A percentile compares a stretch with the other conserved stretches of the same genome.
Conservation (phyloP, 176 grass and related monocot species). For the Paspalum vaginatum region DNA sequence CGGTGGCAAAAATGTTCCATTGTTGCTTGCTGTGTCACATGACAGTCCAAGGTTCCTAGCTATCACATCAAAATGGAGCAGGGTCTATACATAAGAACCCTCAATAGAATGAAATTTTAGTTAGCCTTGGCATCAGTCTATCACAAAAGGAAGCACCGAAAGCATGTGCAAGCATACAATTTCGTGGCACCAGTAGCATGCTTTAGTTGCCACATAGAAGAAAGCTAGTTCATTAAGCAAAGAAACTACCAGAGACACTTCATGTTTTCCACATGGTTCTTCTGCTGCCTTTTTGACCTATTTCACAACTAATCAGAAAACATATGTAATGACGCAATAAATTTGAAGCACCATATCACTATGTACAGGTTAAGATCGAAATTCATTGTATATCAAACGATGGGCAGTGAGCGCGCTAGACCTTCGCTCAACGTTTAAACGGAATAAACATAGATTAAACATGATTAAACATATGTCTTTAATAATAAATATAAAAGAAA, state of each 20-base stretch:
- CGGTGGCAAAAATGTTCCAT: no score
- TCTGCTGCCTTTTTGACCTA: neutral
- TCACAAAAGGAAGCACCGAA: constrained; percentile 32
- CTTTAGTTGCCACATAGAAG: constrained; percentile 2
- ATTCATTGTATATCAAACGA: neutral
- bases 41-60: constrained; percentile 1
- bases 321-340: neutral
- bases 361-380: neutral
- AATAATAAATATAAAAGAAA: no score
- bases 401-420: neutral
- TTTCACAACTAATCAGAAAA: neutral
- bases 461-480: no score
- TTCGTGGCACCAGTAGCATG: constrained; percentile 7
- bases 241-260: neutral
- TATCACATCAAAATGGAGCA: neutral
- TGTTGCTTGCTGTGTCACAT: neutral
- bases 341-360: neutral
- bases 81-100: neutral
- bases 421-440: no score
- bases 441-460: no score
- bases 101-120: neutral
- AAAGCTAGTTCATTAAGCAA: constrained; percentile 23
- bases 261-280: neutral
- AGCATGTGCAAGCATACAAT: constrained; percentile 32
- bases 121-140: neutral